Evolutionary conservation across 1,139 yeast species (phyloP).

Genomic region (Pichia sp.): DNA sequence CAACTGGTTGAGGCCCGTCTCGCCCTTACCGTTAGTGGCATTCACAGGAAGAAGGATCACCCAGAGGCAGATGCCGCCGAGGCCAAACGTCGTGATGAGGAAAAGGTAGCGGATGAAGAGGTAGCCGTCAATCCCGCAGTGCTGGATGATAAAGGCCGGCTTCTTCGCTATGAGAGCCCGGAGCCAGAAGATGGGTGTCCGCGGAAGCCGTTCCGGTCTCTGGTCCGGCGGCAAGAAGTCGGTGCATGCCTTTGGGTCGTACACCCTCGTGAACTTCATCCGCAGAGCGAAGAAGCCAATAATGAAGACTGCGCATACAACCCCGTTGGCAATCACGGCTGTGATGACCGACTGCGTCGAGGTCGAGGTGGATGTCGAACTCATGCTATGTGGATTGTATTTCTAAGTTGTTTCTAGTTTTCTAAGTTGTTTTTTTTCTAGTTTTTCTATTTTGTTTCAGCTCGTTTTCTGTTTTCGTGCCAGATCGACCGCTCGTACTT

Average conservation of each 20-base stretch:
- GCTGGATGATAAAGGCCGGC: slow-evolving; percentile 68
- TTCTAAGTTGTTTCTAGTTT: too few relatives aligned
- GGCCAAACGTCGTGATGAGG: slow-evolving; percentile 53
- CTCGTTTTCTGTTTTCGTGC: too few relatives aligned
- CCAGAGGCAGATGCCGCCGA: slow-evolving; percentile 64
- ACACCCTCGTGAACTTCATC: slow-evolving; percentile 62
- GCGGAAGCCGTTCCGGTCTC: slow-evolving; percentile 53
- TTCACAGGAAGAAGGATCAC: slow-evolving; percentile 84
- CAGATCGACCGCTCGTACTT: too few relatives aligned
- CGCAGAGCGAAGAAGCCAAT: slow-evolving; percentile 59
- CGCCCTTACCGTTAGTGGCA: slow-evolving; percentile 68
- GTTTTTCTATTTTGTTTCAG: neutral
- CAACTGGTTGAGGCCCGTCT: slow-evolving; percentile 50
- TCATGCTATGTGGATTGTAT: neutral
- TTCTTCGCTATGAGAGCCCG: slow-evolving; percentile 48
- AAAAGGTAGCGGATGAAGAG: slow-evolving; percentile 75
- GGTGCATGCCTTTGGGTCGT: slow-evolving; percentile 71
- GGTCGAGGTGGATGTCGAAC: slow-evolving; percentile 20
- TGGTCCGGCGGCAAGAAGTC: slow-evolving; percentile 43
- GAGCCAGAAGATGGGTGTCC: slow-evolving; percentile 56
- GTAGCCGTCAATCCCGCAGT: slow-evolving; percentile 85
- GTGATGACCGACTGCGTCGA: slow-evolving; percentile 52
- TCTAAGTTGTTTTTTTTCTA: neutral
- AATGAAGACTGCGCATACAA: slow-evolving; percentile 55
- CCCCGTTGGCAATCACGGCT: slow-evolving; percentile 50